Evolutionary conservation across 331 rosid genomes (phyloP).

Genomic region (Quercus tomentella): DNA sequence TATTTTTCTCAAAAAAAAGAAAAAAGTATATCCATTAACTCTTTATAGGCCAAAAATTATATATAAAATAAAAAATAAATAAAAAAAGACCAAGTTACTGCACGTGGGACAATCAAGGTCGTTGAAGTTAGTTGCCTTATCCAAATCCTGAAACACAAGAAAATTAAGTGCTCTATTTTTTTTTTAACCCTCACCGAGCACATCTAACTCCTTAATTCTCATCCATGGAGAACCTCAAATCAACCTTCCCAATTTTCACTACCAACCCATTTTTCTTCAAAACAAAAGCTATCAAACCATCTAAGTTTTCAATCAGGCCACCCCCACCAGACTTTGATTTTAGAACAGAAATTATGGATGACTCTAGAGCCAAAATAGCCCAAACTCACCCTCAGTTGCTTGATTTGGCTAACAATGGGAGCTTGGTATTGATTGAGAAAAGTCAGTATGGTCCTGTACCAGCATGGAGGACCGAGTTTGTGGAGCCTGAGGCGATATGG

Average conservation of each 20-base stretch:
- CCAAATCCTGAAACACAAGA: not conserved
- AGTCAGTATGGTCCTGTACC: slow-evolving; percentile 71
- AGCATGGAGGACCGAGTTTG: slow-evolving; percentile 69
- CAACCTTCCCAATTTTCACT: slow-evolving; percentile 52
- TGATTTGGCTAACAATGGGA: slow-evolving; percentile 72
- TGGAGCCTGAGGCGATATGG: slow-evolving; percentile 80
- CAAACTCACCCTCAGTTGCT: slow-evolving; percentile 64
- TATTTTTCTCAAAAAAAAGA: no score
- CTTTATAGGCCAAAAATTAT: no score
- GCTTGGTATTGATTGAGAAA: slow-evolving; percentile 73
- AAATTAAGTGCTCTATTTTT: not conserved
- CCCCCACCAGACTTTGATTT: slow-evolving; percentile 77
- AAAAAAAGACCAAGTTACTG: no score
- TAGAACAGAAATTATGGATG: slow-evolving; percentile 45
- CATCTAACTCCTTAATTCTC: not conserved
- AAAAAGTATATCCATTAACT: no score
- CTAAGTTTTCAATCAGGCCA: slow-evolving; percentile 51
- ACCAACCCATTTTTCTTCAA: slow-evolving; percentile 32
- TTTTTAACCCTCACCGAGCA: not conserved
- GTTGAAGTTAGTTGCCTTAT: not conserved
- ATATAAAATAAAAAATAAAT: no score
- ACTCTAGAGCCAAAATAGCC: slow-evolving; percentile 57
- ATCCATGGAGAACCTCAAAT: slow-evolving; percentile 48
- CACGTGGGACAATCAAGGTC: not conserved
- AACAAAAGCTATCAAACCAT: slow-evolving; percentile 29